Conservation (phyloP, 2,329 filamentous ascomycete species). For the Penicillium sp. region DNA sequence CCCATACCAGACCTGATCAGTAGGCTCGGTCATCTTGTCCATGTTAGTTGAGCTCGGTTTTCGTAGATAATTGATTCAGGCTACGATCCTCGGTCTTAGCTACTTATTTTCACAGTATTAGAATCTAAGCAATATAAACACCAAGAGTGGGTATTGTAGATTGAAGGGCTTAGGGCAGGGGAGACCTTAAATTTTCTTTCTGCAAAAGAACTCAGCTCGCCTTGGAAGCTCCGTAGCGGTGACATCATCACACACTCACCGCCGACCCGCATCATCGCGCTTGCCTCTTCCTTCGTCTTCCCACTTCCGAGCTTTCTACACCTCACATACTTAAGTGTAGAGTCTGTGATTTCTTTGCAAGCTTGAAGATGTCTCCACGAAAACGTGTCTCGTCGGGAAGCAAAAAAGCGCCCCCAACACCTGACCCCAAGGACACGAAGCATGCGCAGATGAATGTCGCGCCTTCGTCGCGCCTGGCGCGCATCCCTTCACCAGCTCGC, state of each 20-base stretch:
- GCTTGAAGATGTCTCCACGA: conserved; percentile 13
- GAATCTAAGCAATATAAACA: neutral
- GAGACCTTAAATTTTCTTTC: conserved; percentile 2
- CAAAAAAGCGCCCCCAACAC: conserved; percentile 7
- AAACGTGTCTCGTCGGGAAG: conserved; percentile 27
- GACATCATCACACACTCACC: conserved; percentile 43
- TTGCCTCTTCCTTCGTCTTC: conserved; percentile 9
- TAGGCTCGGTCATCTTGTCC: neutral
- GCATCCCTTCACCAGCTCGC: conserved; percentile 39
- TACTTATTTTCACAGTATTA: no score
- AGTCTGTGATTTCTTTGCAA: neutral
- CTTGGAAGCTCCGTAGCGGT: conserved; percentile 22
- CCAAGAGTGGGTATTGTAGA: neutral
- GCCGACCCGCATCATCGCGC: conserved; percentile 19
- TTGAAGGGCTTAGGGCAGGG: neutral
- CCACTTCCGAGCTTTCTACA: conserved; percentile 1
- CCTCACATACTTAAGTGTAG: neutral
- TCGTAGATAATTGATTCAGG: no score
- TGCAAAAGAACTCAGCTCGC: neutral
- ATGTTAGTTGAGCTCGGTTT: neutral
- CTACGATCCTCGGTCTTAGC: neutral
- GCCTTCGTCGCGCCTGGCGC: conserved; percentile 24
- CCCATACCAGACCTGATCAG: neutral
- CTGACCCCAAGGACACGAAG: conserved; percentile 18
- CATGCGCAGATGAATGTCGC: conserved; percentile 15